phyloP scores from a whole-genome alignment of 306 rosid genomes.

The Trichosanthes truncata region DNA sequence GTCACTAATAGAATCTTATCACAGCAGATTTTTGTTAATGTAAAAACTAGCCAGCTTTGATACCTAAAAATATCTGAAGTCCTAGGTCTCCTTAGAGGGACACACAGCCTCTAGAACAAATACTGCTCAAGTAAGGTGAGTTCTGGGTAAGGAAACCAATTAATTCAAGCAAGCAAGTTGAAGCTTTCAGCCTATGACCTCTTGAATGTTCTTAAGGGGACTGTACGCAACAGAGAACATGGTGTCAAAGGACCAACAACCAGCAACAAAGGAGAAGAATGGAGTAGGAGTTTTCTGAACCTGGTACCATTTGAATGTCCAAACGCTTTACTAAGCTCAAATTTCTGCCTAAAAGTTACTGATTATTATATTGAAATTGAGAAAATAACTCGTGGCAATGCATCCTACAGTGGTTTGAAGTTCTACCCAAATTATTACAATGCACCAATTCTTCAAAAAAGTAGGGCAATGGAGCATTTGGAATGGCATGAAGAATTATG shows the following conservation, averaged over 20 bases:
- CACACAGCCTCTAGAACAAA: not conserved
- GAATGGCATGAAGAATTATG: not conserved
- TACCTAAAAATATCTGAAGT: not conserved
- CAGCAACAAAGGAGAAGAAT: not conserved
- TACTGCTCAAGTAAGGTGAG: not conserved
- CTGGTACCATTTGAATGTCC: not conserved
- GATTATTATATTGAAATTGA: not conserved
- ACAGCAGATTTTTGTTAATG: not conserved
- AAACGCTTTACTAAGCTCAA: not conserved
- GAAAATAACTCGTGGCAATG: not conserved
- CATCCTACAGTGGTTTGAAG: not conserved
- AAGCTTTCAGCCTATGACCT: not conserved
- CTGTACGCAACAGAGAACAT: not conserved
- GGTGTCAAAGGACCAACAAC: not conserved
- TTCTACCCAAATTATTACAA: not conserved
- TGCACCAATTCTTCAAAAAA: not conserved
- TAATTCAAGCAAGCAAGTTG: not conserved
- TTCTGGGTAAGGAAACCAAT: not conserved
- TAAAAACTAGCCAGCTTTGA: not conserved
- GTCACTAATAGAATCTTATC: not conserved
- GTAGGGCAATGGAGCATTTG: not conserved
- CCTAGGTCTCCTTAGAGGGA: not conserved
- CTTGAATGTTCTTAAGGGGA: not conserved
- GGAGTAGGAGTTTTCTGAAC: not conserved
- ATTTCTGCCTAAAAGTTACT: not conserved